Evolutionary conservation across 169 alveolate species (phyloP).

Genomic region (Cryptosporidium sp.): DNA sequence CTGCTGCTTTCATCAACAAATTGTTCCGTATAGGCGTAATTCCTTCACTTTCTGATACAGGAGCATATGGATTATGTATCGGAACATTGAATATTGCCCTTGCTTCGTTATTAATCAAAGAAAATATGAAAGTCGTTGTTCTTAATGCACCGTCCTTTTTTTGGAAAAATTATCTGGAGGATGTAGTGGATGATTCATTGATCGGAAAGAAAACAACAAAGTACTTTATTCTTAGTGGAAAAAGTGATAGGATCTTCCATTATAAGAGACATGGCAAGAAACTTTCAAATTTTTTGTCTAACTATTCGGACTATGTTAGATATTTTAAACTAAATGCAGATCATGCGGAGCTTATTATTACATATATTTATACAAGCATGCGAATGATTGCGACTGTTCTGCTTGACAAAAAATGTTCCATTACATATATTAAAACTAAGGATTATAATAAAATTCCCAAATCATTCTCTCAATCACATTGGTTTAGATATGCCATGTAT

Average conservation of each 20-base stretch:
- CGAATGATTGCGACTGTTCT: conserved; percentile 20
- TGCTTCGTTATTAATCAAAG: conserved; percentile 9
- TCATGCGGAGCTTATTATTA: conserved; percentile 3
- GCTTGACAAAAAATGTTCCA: background rate
- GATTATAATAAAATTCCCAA: conserved; percentile 50
- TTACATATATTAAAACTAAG: background rate
- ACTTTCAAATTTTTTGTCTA: conserved; percentile 27
- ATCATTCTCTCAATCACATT: background rate
- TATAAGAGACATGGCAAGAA: conserved; percentile 22
- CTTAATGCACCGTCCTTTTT: conserved; percentile 43
- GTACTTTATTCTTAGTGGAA: conserved; percentile 28
- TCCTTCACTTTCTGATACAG: conserved; percentile 55
- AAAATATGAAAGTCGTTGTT: conserved; percentile 26
- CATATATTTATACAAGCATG: conserved; percentile 19
- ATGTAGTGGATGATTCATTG: background rate
- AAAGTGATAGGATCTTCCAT: background rate
- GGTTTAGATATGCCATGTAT: conserved; percentile 63
- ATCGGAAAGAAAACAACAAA: conserved; percentile 10
- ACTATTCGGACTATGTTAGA: conserved; percentile 12
- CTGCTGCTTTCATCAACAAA: conserved; percentile 61
- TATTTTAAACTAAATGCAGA: conserved; percentile 25
- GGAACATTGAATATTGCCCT: conserved; percentile 35
- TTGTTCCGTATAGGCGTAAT: conserved; percentile 41
- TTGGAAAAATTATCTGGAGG: background rate
- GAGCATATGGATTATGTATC: conserved; percentile 58